Percentiles rank a stretch among this genome's conserved stretches.
phyloP scores from a whole-genome alignment of 169 alveolate species.

The Plasmodium chabaudi region DNA sequence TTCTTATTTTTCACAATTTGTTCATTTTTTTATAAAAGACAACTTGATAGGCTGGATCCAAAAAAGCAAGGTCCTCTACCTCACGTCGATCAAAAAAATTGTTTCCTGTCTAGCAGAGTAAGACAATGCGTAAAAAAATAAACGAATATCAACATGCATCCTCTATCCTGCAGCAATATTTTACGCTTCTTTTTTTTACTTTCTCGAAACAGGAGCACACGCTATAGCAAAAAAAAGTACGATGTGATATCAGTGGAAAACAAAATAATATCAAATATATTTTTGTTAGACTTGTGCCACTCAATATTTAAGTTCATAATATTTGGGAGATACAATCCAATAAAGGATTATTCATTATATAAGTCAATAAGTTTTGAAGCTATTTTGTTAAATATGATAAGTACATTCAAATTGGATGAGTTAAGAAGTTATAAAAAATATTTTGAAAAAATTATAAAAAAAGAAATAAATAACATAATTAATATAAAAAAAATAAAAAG shows the following conservation, averaged over 20 bases:
- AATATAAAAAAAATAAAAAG: constrained; percentile 29
- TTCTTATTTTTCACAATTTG: constrained; percentile 30
- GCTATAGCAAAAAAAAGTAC: constrained; percentile 19
- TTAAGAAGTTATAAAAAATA: constrained; percentile 14
- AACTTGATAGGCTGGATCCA: constrained; percentile 70
- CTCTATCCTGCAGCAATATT: background rate
- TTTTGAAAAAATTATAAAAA: constrained; percentile 45
- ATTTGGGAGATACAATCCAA: constrained; percentile 63
- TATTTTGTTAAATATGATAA: constrained; percentile 41
- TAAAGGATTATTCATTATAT: constrained; percentile 31
- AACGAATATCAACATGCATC: background rate
- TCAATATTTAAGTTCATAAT: constrained; percentile 36
- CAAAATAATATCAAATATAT: constrained; percentile 60
- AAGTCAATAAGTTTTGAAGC: constrained; percentile 40
- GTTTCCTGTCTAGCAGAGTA: constrained; percentile 31
- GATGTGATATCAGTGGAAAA: constrained; percentile 57
- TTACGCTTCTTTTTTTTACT: background rate
- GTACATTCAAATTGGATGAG: constrained; percentile 57
- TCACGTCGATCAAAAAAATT: constrained; percentile 18
- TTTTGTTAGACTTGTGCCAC: constrained; percentile 25
- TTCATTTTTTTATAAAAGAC: constrained; percentile 62
- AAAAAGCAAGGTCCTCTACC: constrained; percentile 15
- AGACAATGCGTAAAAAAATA: background rate
- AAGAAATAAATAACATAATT: constrained; percentile 10
- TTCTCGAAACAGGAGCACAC: constrained; percentile 21